Conservation (phyloP, 1,284 basidiomycete genomes). For the Boletus austroedulis region DNA sequence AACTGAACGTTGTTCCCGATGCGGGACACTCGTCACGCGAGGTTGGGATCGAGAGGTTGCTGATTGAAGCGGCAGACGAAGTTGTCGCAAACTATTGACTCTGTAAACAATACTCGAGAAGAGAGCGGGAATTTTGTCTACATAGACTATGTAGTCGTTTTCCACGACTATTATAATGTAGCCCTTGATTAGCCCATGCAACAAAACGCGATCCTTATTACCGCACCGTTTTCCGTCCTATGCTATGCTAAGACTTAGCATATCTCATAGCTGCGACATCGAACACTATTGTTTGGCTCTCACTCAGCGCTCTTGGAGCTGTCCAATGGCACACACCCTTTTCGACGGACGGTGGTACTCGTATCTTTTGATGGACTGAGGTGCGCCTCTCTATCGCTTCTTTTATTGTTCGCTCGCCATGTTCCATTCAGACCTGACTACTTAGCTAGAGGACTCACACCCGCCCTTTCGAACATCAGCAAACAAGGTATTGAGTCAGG, state of each 20-base stretch:
- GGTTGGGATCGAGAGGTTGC: slow-evolving; percentile 65
- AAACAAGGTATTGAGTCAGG: slow-evolving; percentile 71
- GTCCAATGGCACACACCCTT: slow-evolving; percentile 72
- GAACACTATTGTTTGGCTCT: neutral
- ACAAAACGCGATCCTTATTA: slow-evolving; percentile 4
- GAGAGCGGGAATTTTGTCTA: too few relatives aligned
- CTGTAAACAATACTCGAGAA: too few relatives aligned
- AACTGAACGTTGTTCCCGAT: slow-evolving; percentile 77
- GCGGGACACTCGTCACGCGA: slow-evolving; percentile 90
- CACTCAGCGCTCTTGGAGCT: neutral
- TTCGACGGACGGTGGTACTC: slow-evolving; percentile 73
- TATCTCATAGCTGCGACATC: slow-evolving; percentile 1
- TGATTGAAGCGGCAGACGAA: slow-evolving; percentile 58
- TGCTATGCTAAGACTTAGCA: too few relatives aligned
- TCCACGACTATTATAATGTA: neutral
- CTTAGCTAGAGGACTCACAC: slow-evolving; percentile 72
- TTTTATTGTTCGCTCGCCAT: neutral
- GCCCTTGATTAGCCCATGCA: neutral
- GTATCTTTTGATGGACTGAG: slow-evolving; percentile 53
- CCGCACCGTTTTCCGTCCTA: slow-evolving; percentile 8
- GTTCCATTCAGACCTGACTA: slow-evolving; percentile 59
- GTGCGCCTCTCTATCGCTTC: slow-evolving; percentile 1
- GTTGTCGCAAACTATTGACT: slow-evolving; percentile 29
- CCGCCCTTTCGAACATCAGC: slow-evolving; percentile 70
- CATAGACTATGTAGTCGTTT: too few relatives aligned